Evolutionary conservation across 306 rosid genomes (phyloP), one percentile per base, ranked within the genome.

Genomic region (Glycine latifolia): DNA sequence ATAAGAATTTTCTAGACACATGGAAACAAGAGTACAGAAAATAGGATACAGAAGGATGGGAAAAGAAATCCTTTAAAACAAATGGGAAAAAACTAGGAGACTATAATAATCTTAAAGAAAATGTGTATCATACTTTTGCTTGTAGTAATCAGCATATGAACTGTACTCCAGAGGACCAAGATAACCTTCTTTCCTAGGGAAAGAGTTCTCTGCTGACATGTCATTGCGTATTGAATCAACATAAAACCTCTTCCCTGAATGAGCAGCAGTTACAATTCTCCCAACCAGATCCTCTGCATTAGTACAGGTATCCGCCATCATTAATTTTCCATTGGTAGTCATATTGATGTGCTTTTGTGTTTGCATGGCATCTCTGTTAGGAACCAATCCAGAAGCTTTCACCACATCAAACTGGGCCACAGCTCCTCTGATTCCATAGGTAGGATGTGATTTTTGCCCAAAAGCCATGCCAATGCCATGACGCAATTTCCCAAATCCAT

Each of bases 81-180:
- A 67, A 44, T 11, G 71, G 16, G 66, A 10, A 73, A 50, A 59
- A 83, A 85, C 37, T 37, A 47, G 48, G 77, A 84, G 16, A 62
- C 46, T 46, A 79, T 52, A 48, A 46, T 43, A 67, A 86, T 77
- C 75, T 9, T 73, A 76, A 67, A 76, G 77, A 73, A 74, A 91
- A 87, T 43, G 67, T 46, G 54, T 50, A 77, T 72, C 90, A 69
- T 93, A 95, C 99, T 95, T 95, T 87, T 91, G 99, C 85, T 93
- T 93, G 92, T 95, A 95, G 86, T 95, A 95, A 87, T 93, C 97
- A 78, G 99, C 97, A 87, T 95, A 95, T 58, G 99, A 91, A 81
- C 95, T 95, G 89, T 95, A 95, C 91, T 95, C 99, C 86, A 95
- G 82, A 62, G 99, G 98, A 82, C 99, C 99, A 74, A 95, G 99